Percentiles rank a stretch among this genome's conserved stretches.
phyloP scores from a whole-genome alignment of 768 basidiomycete species.

The Gloeostereum incarnatum region DNA sequence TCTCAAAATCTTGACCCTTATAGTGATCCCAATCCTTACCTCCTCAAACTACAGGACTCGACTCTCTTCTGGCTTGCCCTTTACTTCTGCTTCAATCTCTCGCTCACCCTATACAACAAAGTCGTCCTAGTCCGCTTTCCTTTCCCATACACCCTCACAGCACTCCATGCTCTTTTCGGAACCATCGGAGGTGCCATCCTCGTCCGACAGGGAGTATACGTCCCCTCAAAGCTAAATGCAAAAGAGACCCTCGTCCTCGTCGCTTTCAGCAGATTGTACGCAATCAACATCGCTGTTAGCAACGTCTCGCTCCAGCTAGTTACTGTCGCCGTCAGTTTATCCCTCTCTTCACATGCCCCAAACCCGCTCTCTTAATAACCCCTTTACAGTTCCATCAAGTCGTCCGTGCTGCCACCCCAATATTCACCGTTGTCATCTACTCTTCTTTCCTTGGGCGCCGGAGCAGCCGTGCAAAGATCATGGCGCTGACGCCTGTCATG shows the following conservation, averaged over 20 bases:
- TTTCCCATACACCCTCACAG: conserved; percentile 93
- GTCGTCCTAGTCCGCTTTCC: conserved; percentile 86
- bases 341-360: conserved; percentile 3
- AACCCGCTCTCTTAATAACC: background rate
- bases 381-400: conserved; percentile 86
- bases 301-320: conserved; percentile 86
- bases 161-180: conserved; percentile 83
- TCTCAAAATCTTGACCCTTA: too few species aligned
- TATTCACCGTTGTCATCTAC: conserved; percentile 84
- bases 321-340: conserved; percentile 69
- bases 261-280: conserved; percentile 84
- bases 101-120: conserved; percentile 94
- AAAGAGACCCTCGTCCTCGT: conserved; percentile 54
- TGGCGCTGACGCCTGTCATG: conserved; percentile 78
- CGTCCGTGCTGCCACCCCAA: conserved; percentile 83
- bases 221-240: conserved; percentile 40
- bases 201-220: conserved; percentile 46
- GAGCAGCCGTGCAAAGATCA: conserved; percentile 52
- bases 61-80: conserved; percentile 62
- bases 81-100: conserved; percentile 89
- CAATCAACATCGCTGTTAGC: conserved; percentile 91
- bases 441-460: conserved; percentile 53
- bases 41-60: too few species aligned
- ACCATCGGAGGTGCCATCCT: conserved; percentile 71
- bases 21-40: too few species aligned